A percentile compares a stretch with the other conserved stretches of the same genome.
These are phyloP conservation scores for Botrytis cinerea DNA, from an alignment of 2,329 filamentous ascomycete species.

Conservation along the genomic window DNA sequence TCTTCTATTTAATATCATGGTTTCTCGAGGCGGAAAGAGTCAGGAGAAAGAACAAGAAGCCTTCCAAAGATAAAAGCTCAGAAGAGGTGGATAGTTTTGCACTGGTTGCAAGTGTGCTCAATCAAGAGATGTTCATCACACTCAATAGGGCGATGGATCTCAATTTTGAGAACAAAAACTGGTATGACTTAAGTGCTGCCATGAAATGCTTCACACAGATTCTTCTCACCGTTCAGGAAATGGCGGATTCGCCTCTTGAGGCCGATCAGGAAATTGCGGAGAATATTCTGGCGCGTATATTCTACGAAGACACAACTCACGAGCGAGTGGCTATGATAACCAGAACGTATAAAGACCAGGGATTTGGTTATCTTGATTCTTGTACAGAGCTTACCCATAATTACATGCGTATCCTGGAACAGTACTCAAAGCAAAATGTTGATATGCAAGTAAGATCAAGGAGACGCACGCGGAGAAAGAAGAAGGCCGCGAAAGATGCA, in stretches of 20 bases:
- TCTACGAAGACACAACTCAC: conserved; percentile 95
- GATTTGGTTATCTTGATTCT: conserved; percentile 89
- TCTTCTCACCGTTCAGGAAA: conserved; percentile 86
- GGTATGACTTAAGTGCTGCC: conserved; percentile 81
- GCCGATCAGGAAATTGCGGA: conserved; percentile 98
- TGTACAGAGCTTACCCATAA: conserved; percentile 89
- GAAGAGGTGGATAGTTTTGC: conserved; percentile 75
- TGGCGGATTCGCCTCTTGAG: conserved; percentile 79
- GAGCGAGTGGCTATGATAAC: conserved; percentile 81
- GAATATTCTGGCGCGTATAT: conserved; percentile 95
- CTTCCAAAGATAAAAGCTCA: conserved; percentile 47
- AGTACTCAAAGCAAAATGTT: conserved; percentile 91
- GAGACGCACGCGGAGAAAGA: conserved; percentile 70
- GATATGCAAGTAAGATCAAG: conserved; percentile 91
- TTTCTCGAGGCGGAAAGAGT: conserved; percentile 84
- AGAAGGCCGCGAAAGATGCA: conserved; percentile 58
- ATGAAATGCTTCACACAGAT: conserved; percentile 97
- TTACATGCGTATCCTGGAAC: conserved; percentile 87
- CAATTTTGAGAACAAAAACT: conserved; percentile 78
- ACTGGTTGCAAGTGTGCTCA: conserved; percentile 84
- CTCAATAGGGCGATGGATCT: conserved; percentile 81
- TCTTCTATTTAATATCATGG: conserved; percentile 91
- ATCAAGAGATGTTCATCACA: conserved; percentile 92
- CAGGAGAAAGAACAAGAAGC: conserved; percentile 63
- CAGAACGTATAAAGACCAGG: conserved; percentile 87